phyloP scores from a whole-genome alignment of 192 early-diverging fungal species.

The Podila clonocystis region DNA sequence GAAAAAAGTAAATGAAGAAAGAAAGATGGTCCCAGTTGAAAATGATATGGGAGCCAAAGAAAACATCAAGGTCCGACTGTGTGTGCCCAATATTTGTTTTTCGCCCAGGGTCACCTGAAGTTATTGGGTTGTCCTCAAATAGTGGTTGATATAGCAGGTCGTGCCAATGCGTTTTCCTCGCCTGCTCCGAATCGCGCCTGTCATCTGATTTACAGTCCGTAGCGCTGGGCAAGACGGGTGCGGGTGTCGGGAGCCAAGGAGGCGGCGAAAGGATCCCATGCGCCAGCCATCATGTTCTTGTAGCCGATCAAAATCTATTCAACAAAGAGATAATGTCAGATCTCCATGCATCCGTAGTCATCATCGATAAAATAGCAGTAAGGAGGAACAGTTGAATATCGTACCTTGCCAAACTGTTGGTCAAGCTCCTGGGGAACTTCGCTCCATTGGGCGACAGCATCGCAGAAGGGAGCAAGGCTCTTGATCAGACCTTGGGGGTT shows the following conservation, averaged over 20 bases:
- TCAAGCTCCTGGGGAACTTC: constrained; percentile 69
- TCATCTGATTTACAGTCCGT: constrained; percentile 53
- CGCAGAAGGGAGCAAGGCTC: constrained; percentile 80
- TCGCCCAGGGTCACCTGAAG: not conserved
- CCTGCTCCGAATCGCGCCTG: not conserved
- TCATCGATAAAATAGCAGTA: not conserved
- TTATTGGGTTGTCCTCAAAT: not conserved
- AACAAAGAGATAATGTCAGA: not conserved
- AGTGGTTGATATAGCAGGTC: constrained; percentile 1
- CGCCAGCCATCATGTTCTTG: constrained; percentile 69
- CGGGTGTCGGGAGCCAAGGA: constrained; percentile 57
- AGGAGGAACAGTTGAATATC: constrained; percentile 1
- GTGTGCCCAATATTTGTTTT: too few relatives aligned
- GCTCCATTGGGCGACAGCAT: constrained; percentile 83
- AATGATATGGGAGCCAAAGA: not conserved
- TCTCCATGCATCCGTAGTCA: not conserved
- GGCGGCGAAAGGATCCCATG: constrained; percentile 65
- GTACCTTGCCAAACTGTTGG: constrained; percentile 72
- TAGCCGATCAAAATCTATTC: constrained; percentile 69
- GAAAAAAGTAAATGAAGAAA: constrained; percentile 10
- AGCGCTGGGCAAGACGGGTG: constrained; percentile 59
- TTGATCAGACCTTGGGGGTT: constrained; percentile 88
- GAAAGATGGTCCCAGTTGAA: not conserved
- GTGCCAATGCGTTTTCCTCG: not conserved
- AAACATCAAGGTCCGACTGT: not conserved